Evolutionary conservation across 116 monocot genomes (phyloP), one percentile per base, ranked within the genome.

Genomic region (Posidonia oceanica): DNA sequence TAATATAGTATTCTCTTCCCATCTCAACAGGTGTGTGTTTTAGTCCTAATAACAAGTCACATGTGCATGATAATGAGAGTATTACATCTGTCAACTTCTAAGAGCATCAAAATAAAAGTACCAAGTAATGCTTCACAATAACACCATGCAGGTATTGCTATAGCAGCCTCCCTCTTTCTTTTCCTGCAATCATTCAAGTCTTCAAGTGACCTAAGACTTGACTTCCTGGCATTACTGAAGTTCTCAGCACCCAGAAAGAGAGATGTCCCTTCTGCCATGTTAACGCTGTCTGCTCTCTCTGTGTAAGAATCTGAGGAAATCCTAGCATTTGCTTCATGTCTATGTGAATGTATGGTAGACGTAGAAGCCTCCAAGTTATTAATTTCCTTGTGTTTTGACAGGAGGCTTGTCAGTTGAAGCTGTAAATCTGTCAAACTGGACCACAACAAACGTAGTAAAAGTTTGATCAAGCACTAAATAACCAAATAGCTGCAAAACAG

Each of bases 341-440:
- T 80, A 74, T 75, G 78, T 57, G 60, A 64, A 41, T 55, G 54
- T 2, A 79, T 64, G 67, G 73, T 69, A 55, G 36, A 42, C 17
- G 74, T 63, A 44, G 59, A 42, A 23, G 76, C 41, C 23, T 79
- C 44, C 17, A 63, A 69, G 21, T 53, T 69, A 20, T 52, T 38
- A 39, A 68, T 57, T 57, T 72, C 65, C 63, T 81, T 81, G n/a
- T 73, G 81, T 59, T 88, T 82, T 63, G 75, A 76, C n/a, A 93
- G 77, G 15, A 77, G 22, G 23, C 36, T 71, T 10, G 61, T 78
- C 63, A 93, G 68, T 64, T 93, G 88, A 65, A 75, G 82, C 81
- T 88, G 80, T 66, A 93, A 81, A 75, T 88, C 88, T 69, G 93
- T 93, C 67, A 93, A 80, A 74, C 93, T 93, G 77, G 70, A 82